Base-by-base conservation (phyloP, 163 green algal genomes). In the Scenedesmus sp. region DNA sequence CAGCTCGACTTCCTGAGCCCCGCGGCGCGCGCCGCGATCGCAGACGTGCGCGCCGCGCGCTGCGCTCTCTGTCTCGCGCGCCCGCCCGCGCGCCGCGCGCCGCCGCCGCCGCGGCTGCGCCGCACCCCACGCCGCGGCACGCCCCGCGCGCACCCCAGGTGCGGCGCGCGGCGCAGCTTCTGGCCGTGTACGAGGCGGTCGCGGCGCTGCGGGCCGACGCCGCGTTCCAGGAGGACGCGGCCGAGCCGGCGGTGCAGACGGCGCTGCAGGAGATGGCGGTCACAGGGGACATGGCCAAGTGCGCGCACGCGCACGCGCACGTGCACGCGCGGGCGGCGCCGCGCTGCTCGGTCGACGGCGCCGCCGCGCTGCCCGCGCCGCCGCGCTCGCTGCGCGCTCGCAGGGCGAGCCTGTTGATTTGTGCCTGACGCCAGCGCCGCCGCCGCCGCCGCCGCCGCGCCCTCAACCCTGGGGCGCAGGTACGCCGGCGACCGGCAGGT, bases 151-250 rank as follows among this genome's bases (percentile, higher is more conserved):
- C n/a, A n/a, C n/a, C n/a, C n/a, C 51, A 81, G 73, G 73, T 81
- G 34, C 39, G 51, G 3, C 62, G 62, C 18, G 74, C 74, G 26
- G 50, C 67, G 26, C 75, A 83, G 64, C 64, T 83, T 10, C 75
- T 83, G 42, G 18, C 64, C 0, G 53, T n/a, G 26, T 83, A 70
- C 54, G 26, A 57, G 9, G 64, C 65, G 1, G 64, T 83, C 20
- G 54, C 64, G 17, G 65, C 65, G 13, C 18, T 83, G 53, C 67
- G 65, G 15, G 28, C 28, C 3, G 75, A 83, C 56, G 64, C 70
- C 44, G 14, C n/a, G 18, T 83, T 83, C 28, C 75, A 83, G 26
- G 75, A 83, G 13, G 75, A 83, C 44, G 75, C 75, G 0, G 31
- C 48, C 20, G 74, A 69, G 4, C 63, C 47, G 9, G 24, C 1